A percentile compares a stretch with the other conserved stretches of the same genome.
phyloP scores from a whole-genome alignment of 176 grass and related monocot species.

The Secale cereale region DNA sequence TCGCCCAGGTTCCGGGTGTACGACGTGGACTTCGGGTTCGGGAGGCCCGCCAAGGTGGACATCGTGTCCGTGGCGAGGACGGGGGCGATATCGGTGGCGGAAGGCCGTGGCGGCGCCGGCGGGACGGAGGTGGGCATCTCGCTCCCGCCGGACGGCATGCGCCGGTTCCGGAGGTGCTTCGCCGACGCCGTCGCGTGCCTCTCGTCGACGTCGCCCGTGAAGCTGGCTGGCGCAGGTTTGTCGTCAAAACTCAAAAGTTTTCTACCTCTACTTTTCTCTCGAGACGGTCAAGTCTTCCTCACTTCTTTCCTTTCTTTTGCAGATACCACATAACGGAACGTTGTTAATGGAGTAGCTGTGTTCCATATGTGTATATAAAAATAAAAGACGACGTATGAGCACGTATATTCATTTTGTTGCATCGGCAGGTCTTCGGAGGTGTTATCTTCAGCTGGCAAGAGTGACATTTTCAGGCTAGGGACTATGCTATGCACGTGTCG shows the following conservation, averaged over 20 bases:
- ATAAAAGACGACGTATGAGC: no score
- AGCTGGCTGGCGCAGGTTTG: background rate
- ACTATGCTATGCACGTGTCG: no score
- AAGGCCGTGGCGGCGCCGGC: background rate
- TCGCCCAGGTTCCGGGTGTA: background rate
- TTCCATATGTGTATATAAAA: no score
- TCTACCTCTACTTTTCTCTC: no score
- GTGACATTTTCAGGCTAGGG: no score
- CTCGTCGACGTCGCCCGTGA: background rate
- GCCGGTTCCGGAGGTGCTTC: background rate
- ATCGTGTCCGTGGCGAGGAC: background rate
- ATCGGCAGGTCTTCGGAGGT: no score
- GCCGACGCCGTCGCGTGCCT: background rate
- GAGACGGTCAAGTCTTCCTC: no score
- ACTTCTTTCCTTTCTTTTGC: background rate
- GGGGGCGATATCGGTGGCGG: background rate
- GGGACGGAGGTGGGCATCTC: background rate
- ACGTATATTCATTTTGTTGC: background rate
- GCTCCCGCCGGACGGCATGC: background rate
- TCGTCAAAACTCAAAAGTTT: background rate
- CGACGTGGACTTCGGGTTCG: background rate
- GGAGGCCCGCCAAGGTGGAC: background rate
- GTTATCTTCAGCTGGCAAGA: no score
- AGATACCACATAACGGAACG: background rate
- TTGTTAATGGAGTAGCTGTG: background rate